phyloP scores from a whole-genome alignment of 148 eudicot species.

The Diospyros kaki region DNA sequence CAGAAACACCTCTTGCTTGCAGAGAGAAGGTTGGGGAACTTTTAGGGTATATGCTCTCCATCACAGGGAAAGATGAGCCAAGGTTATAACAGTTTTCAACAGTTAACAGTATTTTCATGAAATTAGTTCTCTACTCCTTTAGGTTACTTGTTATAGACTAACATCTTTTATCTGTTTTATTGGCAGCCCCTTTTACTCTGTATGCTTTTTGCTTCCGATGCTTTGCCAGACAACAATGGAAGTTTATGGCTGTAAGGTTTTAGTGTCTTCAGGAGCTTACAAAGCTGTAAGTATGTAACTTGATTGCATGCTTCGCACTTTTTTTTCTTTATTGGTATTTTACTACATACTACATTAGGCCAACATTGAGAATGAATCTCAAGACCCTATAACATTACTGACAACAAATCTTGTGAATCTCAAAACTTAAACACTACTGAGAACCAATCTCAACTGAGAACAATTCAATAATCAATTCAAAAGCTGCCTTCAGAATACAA shows the following conservation, averaged over 20 bases:
- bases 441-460: too few relatives aligned
- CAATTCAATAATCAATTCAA: too few relatives aligned
- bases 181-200: conserved; percentile 65
- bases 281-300: conserved; percentile 53
- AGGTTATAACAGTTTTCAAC: conserved; percentile 35
- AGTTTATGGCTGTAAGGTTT: conserved; percentile 47
- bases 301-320: conserved; percentile 4
- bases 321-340: not conserved
- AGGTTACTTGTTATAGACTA: not conserved
- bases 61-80: conserved; percentile 77
- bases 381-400: too few relatives aligned
- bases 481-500: too few relatives aligned
- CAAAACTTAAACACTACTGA: too few relatives aligned
- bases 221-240: conserved; percentile 84
- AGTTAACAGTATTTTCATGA: not conserved
- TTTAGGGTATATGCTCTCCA: conserved; percentile 66
- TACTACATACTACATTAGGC: not conserved
- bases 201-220: conserved; percentile 85
- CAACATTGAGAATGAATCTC: too few relatives aligned
- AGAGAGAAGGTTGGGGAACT: conserved; percentile 62
- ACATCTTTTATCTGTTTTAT: conserved; percentile 12
- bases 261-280: conserved; percentile 69
- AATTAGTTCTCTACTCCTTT: not conserved
- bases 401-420: too few relatives aligned
- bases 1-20: conserved; percentile 80